phyloP scores from a whole-genome alignment of 2,329 filamentous ascomycete species.

The Cladosporium phlei region DNA sequence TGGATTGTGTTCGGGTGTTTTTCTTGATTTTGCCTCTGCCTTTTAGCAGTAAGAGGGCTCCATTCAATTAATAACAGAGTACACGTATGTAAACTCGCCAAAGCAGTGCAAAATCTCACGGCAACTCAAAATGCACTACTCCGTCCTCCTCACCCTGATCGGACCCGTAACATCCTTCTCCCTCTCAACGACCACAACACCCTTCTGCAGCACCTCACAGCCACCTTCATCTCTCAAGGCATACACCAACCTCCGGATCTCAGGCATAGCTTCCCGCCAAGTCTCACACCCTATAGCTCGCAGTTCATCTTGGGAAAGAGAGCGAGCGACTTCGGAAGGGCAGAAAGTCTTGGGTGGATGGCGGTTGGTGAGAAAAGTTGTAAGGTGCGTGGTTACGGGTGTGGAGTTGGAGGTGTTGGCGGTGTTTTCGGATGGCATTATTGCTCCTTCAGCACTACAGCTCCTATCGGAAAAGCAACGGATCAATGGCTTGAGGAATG shows the following conservation, averaged over 20 bases:
- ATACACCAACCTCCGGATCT: conserved; percentile 40
- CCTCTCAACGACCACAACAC: conserved; percentile 34
- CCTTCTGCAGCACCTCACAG: conserved; percentile 48
- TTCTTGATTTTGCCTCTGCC: too few species aligned
- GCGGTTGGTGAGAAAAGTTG: conserved; percentile 15
- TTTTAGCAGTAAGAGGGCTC: too few species aligned
- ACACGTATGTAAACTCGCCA: too few species aligned
- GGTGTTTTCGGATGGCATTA: too few species aligned
- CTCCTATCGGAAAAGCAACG: too few species aligned
- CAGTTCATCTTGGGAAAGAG: conserved; percentile 40
- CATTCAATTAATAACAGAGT: too few species aligned
- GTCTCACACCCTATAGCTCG: conserved; percentile 24
- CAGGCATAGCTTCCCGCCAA: conserved; percentile 48
- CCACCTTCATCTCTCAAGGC: conserved; percentile 37
- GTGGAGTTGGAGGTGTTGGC: too few species aligned
- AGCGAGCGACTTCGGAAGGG: conserved; percentile 48
- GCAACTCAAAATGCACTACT: not conserved
- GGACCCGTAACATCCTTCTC: conserved; percentile 41
- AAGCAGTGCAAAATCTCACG: too few species aligned
- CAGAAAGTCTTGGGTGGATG: conserved; percentile 49
- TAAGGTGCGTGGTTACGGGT: conserved; percentile 1
- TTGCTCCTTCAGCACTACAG: too few species aligned
- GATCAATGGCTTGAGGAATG: too few species aligned
- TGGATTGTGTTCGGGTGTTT: too few species aligned
- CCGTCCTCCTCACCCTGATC: conserved; percentile 39